Evolutionary conservation across 305 asterid species (phyloP), one percentile per base, ranked within the genome.

Genomic region (Fraxinus velutina): DNA sequence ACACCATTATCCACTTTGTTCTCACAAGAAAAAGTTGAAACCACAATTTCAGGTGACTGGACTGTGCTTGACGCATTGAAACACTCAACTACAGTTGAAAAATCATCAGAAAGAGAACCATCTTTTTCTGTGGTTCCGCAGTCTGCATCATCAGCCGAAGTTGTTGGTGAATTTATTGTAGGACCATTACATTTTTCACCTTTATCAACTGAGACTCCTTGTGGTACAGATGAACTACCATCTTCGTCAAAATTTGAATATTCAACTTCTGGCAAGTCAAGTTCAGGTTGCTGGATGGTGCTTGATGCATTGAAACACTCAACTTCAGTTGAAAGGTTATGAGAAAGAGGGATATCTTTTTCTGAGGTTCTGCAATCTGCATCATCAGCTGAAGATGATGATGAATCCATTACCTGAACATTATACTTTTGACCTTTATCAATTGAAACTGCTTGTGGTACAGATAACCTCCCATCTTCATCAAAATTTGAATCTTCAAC

Each of bases 31-130:
- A 68, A 66, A 79, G 21, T 47, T 55, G 89, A 76, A 84, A 79
- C 34, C 62, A 22, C 70, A 39, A 1, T 50, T 75, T 86, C 89
- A 60, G 87, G 52, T 77, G 89, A 82, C 50, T 76, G 85, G 57
- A 70, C 8, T 55, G 78, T 71, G 78, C 84, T 81, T 42, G 82
- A 44, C 19, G 50, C 39, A 76, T 82, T 82, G 44, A 84, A 44
- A 79, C 15, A 55, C 86, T 84, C 82, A 70, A 79, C 81, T 83
- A 79, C 73, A 55, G 85, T 80, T 15, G 62, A 73, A 81, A 81
- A 73, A 50, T 70, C 79, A 6, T 81, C 62, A 73, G 57, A 82
- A 71, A 79, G 64, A 78, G 77, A 75, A 70, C 9, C 84, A 21
- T 83, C 76, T 79, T 66, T 66, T 27, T 66, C 73, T 71, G 42